These are phyloP conservation scores for Globisporangium viniferum DNA, from an alignment of 352 stramenopile species.

Conservation along the genomic window DNA sequence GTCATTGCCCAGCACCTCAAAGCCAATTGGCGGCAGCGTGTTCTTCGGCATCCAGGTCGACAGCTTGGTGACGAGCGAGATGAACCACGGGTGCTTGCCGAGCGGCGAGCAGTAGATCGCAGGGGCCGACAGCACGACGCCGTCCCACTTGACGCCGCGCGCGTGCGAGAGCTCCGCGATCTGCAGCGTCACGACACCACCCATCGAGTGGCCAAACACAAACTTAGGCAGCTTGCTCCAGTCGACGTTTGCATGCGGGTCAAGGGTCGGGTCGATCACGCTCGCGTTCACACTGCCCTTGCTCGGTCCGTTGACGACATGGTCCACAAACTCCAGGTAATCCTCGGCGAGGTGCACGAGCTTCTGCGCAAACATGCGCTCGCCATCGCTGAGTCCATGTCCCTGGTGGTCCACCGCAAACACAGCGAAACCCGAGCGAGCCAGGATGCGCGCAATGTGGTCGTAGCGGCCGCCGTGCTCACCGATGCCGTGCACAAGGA, in stretches of 20 bases:
- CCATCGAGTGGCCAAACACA: constrained; percentile 58
- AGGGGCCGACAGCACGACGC: constrained; percentile 37
- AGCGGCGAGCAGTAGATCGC: constrained; percentile 31
- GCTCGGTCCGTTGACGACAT: constrained; percentile 26
- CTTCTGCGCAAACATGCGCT: constrained; percentile 47
- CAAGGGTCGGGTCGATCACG: constrained; percentile 28
- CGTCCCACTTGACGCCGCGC: constrained; percentile 27
- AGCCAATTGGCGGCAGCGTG: constrained; percentile 26
- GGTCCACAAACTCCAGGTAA: constrained; percentile 49
- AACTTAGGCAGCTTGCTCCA: constrained; percentile 48
- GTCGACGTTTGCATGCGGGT: constrained; percentile 28
- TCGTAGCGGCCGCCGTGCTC: constrained; percentile 54
- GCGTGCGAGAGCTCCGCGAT: constrained; percentile 24
- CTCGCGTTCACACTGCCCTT: constrained; percentile 14
- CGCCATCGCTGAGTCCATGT: constrained; percentile 55
- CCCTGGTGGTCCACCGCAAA: constrained; percentile 62
- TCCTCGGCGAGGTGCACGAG: constrained; percentile 45
- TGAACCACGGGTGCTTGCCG: constrained; percentile 16
- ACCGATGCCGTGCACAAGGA: constrained; percentile 55
- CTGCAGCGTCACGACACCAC: constrained; percentile 37
- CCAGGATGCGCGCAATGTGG: constrained; percentile 38
- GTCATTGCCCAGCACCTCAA: constrained; percentile 31
- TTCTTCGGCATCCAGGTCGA: constrained; percentile 31
- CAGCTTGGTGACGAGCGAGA: constrained; percentile 23
- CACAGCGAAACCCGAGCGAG: constrained; percentile 38